Percentiles rank a stretch among this genome's conserved stretches.
phyloP scores from a whole-genome alignment of 2,329 filamentous ascomycete species.

The Colletotrichum orchidophilum region DNA sequence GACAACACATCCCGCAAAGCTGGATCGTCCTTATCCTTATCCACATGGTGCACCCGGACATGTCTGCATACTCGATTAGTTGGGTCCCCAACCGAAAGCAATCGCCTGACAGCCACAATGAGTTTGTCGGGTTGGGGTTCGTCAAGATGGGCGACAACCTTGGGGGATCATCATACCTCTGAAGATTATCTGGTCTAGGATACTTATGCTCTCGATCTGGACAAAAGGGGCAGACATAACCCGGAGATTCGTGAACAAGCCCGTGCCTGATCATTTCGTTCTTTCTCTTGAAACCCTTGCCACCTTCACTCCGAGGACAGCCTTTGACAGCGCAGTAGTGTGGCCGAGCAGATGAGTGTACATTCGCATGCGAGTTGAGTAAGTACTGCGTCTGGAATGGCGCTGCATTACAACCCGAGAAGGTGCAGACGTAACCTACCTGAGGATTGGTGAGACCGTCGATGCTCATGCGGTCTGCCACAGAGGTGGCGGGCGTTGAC shows the following conservation, averaged over 20 bases:
- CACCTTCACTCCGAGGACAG: conserved; percentile 70
- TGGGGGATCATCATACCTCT: conserved; percentile 70
- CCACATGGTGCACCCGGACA: conserved; percentile 89
- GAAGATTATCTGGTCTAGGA: conserved; percentile 93
- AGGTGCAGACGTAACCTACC: conserved; percentile 67
- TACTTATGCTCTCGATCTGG: conserved; percentile 94
- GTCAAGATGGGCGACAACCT: neutral
- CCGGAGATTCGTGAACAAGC: conserved; percentile 91
- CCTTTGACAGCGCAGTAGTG: conserved; percentile 72
- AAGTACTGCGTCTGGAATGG: conserved; percentile 83
- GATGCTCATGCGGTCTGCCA: conserved; percentile 66
- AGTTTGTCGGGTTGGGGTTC: neutral
- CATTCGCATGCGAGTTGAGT: conserved; percentile 81
- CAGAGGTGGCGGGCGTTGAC: conserved; percentile 53
- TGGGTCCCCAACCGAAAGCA: no score
- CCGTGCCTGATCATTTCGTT: conserved; percentile 82
- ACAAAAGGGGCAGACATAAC: conserved; percentile 96
- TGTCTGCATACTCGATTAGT: conserved; percentile 65
- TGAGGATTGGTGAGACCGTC: conserved; percentile 65
- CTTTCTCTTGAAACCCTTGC: conserved; percentile 76
- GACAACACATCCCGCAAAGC: conserved; percentile 83
- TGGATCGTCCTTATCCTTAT: conserved; percentile 90
- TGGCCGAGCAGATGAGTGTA: conserved; percentile 72
- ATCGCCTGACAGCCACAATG: neutral
- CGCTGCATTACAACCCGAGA: conserved; percentile 71